phyloP scores from a whole-genome alignment of 2,329 filamentous ascomycete genomes.

The Stemphylium vesicarium region DNA sequence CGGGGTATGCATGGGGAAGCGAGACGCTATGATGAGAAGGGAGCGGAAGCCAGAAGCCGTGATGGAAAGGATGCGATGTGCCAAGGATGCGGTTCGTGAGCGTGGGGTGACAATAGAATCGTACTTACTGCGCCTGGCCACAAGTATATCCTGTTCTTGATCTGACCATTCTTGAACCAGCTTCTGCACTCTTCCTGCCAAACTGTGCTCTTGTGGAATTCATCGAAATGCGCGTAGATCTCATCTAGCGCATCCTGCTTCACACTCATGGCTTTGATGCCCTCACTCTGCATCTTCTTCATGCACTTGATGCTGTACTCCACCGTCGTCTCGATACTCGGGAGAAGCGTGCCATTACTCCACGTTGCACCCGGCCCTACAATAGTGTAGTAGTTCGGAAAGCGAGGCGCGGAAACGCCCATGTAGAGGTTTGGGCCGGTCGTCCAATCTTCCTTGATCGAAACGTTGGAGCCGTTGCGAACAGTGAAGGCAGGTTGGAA shows the following conservation, averaged over 20 bases:
- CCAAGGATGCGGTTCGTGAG: not conserved
- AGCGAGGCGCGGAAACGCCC: constrained; percentile 49
- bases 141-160: constrained; percentile 41
- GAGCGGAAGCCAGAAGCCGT: not conserved
- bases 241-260: constrained; percentile 40
- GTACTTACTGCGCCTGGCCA: constrained; percentile 43
- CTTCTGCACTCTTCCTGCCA: constrained; percentile 46
- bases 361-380: constrained; percentile 54
- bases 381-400: constrained; percentile 55
- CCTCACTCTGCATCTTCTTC: constrained; percentile 43
- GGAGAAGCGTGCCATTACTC: constrained; percentile 53
- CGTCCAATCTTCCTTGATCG: constrained; percentile 51
- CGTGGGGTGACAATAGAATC: not conserved
- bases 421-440: constrained; percentile 52
- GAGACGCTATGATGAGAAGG: not conserved
- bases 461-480: constrained; percentile 43
- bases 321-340: constrained; percentile 53
- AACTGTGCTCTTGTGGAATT: constrained; percentile 39
- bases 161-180: constrained; percentile 45
- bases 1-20: constrained; percentile 3
- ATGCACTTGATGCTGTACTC: constrained; percentile 44
- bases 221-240: constrained; percentile 42
- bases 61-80: not conserved
- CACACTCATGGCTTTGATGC: constrained; percentile 40
- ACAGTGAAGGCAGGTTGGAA: constrained; percentile 55